These are phyloP conservation scores for Pachyrhizus erosus DNA, from an alignment of 306 rosid species.

Conservation along the genomic window DNA sequence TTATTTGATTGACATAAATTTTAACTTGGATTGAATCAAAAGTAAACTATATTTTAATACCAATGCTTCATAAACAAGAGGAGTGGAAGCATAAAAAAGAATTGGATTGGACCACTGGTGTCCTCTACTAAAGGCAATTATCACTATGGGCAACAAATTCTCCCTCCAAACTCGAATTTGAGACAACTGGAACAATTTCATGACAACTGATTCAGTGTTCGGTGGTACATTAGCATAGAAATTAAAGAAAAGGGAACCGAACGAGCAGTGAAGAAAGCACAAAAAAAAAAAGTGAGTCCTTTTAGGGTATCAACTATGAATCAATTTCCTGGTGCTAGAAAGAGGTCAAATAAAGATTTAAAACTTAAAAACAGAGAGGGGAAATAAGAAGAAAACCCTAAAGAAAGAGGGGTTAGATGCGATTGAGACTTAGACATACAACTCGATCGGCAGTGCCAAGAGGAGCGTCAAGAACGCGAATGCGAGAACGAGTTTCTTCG, in stretches of 20 bases:
- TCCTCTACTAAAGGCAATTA: no score
- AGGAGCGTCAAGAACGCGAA: constrained; percentile 87
- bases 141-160: no score
- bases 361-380: not conserved
- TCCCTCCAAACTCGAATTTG: no score
- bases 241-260: not conserved
- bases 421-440: constrained; percentile 59
- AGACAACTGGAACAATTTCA: no score
- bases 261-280: not conserved
- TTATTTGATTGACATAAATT: not conserved
- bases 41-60: not conserved
- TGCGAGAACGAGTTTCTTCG: constrained; percentile 86
- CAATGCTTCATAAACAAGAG: constrained; percentile 11
- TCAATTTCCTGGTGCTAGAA: not conserved
- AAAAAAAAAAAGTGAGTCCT: not conserved
- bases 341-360: not conserved
- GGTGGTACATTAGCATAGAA: not conserved
- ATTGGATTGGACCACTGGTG: no score
- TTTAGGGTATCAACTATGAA: constrained; percentile 5
- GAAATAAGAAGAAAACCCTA: constrained; percentile 33
- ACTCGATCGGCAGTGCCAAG: constrained; percentile 83
- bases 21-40: not conserved
- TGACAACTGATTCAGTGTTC: no score
- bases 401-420: constrained; percentile 4
- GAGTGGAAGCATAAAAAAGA: not conserved